These are phyloP conservation scores for Calonectria fujianensis DNA, from an alignment of 2,329 filamentous ascomycete genomes.

Conservation along the genomic window DNA sequence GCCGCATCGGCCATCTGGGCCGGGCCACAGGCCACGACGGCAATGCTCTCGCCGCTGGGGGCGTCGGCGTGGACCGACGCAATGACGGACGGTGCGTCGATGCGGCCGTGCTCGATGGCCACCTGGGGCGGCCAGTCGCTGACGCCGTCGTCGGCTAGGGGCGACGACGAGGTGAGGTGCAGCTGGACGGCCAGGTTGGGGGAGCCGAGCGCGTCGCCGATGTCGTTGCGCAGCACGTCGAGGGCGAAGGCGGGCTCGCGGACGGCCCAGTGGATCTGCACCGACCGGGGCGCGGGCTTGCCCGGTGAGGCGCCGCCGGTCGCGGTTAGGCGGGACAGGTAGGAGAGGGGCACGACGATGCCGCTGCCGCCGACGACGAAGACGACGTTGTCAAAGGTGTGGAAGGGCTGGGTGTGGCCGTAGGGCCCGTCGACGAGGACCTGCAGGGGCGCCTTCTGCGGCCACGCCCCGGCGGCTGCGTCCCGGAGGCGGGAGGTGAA, in stretches of 20 bases:
- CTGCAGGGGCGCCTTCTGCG: constrained; percentile 54
- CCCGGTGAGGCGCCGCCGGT: constrained; percentile 8
- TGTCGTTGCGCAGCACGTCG: constrained; percentile 59
- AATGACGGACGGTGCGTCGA: constrained; percentile 59
- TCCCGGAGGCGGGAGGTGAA: constrained; percentile 64
- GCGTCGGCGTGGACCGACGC: constrained; percentile 48
- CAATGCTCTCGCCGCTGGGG: constrained; percentile 54
- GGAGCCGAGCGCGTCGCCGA: constrained; percentile 55
- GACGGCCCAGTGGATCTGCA: constrained; percentile 66
- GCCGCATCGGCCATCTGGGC: constrained; percentile 67
- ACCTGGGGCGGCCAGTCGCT: constrained; percentile 47
- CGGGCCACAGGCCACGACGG: constrained; percentile 67
- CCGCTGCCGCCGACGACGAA: constrained; percentile 69
- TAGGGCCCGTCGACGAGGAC: constrained; percentile 68
- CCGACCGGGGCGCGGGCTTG: constrained; percentile 42
- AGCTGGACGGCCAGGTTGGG: constrained; percentile 60
- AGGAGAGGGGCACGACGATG: constrained; percentile 65
- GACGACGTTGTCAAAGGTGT: constrained; percentile 62
- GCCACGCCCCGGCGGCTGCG: constrained; percentile 52
- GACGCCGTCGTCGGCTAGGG: constrained; percentile 26
- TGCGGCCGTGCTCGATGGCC: constrained; percentile 54
- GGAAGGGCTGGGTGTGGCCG: constrained; percentile 62
- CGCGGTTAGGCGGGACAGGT: constrained; percentile 57
- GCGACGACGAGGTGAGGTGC: constrained; percentile 57
- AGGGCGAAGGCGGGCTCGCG: constrained; percentile 62